A percentile compares a stretch with the other conserved stretches of the same genome.
Evolutionary conservation across 768 basidiomycete species (phyloP).

Genomic region (Tylopilus balloui): DNA sequence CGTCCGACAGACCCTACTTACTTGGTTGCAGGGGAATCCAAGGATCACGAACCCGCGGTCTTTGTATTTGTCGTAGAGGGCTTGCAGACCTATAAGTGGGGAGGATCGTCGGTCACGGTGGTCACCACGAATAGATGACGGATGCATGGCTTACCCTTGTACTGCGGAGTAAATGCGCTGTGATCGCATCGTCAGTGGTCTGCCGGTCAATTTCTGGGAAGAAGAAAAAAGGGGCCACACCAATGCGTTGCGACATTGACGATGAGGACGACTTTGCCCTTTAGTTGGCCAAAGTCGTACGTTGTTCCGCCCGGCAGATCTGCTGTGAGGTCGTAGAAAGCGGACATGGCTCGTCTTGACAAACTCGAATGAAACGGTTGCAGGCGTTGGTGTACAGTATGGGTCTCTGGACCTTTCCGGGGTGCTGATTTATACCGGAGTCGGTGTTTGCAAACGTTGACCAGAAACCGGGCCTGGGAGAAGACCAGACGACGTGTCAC

Average conservation of each 20-base stretch:
- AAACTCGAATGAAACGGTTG: slow-evolving; percentile 10
- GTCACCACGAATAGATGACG: background rate
- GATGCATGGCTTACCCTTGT: slow-evolving; percentile 48
- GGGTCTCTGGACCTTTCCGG: background rate
- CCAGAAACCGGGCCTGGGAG: background rate
- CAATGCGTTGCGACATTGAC: slow-evolving; percentile 78
- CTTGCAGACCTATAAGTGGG: slow-evolving; percentile 62
- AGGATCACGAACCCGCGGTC: slow-evolving; percentile 71
- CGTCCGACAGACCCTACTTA: slow-evolving; percentile 24
- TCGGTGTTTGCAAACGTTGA: background rate
- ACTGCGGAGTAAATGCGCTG: slow-evolving; percentile 84
- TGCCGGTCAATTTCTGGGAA: too few relatives aligned
- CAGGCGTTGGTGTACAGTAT: background rate
- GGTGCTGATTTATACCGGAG: background rate
- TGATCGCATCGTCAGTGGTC: slow-evolving; percentile 1
- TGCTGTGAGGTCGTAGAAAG: slow-evolving; percentile 69
- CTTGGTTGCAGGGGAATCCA: slow-evolving; percentile 91
- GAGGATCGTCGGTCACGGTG: background rate
- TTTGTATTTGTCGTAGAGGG: slow-evolving; percentile 76
- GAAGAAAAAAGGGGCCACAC: slow-evolving; percentile 24
- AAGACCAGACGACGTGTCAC: slow-evolving; percentile 1
- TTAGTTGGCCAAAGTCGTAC: slow-evolving; percentile 63
- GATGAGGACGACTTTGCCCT: slow-evolving; percentile 73
- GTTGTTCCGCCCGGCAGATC: slow-evolving; percentile 51
- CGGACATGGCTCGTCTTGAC: slow-evolving; percentile 14